Percentiles rank a stretch among this genome's conserved stretches.
These are phyloP conservation scores for Colletotrichum somersetense DNA, from an alignment of 2,329 filamentous ascomycete species.

Conservation along the genomic window DNA sequence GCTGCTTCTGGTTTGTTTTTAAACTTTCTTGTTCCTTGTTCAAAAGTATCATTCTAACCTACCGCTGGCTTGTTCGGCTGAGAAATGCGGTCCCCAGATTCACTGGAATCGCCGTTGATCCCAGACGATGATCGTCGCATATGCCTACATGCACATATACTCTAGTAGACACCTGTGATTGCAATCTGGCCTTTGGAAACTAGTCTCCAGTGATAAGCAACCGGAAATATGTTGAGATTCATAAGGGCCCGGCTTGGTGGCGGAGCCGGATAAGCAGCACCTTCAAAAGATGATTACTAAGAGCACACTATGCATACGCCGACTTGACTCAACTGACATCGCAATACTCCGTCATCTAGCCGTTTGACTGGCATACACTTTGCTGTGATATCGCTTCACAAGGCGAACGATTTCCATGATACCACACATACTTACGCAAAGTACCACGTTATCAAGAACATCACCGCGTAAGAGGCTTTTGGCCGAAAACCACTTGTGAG, in stretches of 20 bases:
- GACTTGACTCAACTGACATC: slow-evolving; percentile 6
- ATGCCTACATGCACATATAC: background rate
- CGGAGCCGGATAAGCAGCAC: slow-evolving; percentile 1
- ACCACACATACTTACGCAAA: background rate
- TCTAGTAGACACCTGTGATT: background rate
- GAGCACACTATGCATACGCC: background rate
- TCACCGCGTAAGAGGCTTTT: background rate
- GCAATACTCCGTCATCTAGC: background rate
- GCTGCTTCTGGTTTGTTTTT: background rate
- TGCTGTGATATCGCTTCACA: background rate
- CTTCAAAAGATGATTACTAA: slow-evolving; percentile 17
- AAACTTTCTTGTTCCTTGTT: background rate
- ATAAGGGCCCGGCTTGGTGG: slow-evolving; percentile 6
- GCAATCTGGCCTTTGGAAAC: background rate
- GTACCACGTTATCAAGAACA: background rate
- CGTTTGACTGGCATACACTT: background rate
- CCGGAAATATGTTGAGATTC: background rate
- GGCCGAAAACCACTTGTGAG: background rate
- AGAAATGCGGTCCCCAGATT: too few species aligned
- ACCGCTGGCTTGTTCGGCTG: background rate
- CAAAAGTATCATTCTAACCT: too few species aligned
- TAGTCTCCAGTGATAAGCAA: background rate
- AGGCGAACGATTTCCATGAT: too few species aligned
- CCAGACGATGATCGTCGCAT: background rate
- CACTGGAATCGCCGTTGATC: background rate